Conservation (phyloP, 2,329 filamentous ascomycete species). For the Penicillium corylophilum region DNA sequence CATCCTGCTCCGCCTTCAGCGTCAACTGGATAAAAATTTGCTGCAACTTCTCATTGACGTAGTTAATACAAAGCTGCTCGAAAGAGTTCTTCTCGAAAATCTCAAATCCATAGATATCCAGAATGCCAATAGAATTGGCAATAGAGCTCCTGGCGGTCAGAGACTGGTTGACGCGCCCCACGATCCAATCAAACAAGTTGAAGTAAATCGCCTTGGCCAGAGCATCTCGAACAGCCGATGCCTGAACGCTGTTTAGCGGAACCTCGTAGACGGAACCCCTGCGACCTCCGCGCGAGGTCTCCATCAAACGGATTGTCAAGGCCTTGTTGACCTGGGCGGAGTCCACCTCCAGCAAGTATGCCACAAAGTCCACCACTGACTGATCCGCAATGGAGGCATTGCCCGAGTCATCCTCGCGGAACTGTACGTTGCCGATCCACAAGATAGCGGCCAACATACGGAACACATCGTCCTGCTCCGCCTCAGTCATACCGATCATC, state of each 20-base stretch:
- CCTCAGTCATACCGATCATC: conserved; percentile 82
- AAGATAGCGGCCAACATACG: conserved; percentile 87
- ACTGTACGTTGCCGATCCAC: conserved; percentile 93
- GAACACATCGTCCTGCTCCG: conserved; percentile 94
- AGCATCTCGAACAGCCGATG: conserved; percentile 81
- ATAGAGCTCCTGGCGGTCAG: conserved; percentile 74
- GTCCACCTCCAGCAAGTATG: conserved; percentile 88
- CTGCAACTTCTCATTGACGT: conserved; percentile 98
- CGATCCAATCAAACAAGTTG: conserved; percentile 99
- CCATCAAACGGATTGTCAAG: conserved; percentile 83
- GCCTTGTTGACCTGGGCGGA: conserved; percentile 77
- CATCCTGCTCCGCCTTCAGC: conserved; percentile 93
- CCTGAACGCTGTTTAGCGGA: conserved; percentile 84
- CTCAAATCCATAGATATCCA: conserved; percentile 99
- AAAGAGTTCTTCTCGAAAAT: conserved; percentile 99
- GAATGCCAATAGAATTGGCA: conserved; percentile 85
- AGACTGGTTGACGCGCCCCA: conserved; percentile 85
- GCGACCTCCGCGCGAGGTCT: conserved; percentile 65
- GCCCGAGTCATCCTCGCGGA: conserved; percentile 82
- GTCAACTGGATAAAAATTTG: conserved; percentile 99
- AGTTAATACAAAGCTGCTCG: conserved; percentile 99
- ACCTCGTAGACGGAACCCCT: conserved; percentile 68
- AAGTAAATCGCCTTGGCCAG: conserved; percentile 94
- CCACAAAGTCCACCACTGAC: conserved; percentile 90
- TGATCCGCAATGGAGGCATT: conserved; percentile 85